A percentile compares a stretch with the other conserved stretches of the same genome.
Evolutionary conservation across 345 rosid species (phyloP).

Genomic region (Corymbia maculata): DNA sequence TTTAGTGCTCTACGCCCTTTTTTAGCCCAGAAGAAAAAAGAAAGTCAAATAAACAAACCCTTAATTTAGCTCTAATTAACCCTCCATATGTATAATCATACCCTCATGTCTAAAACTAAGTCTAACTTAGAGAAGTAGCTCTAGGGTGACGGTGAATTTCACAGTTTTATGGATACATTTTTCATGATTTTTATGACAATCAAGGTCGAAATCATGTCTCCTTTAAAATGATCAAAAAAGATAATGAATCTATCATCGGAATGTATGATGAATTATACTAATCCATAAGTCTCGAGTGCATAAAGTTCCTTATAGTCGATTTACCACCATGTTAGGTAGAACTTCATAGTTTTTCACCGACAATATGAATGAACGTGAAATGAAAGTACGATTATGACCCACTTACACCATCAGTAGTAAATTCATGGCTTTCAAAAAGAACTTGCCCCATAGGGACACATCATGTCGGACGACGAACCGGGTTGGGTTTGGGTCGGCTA

Average conservation of each 20-base stretch:
- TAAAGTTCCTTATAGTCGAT: background rate
- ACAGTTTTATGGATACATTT: rapidly evolving
- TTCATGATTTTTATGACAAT: background rate
- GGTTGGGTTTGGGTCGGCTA: background rate
- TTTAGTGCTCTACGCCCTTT: background rate
- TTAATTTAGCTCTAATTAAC: background rate
- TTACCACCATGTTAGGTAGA: background rate
- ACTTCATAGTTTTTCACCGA: background rate
- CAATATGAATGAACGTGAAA: background rate
- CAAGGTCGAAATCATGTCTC: rapidly evolving
- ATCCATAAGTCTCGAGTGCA: rapidly evolving
- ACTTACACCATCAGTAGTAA: background rate
- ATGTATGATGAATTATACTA: background rate
- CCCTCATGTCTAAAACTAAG: background rate
- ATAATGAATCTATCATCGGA: rapidly evolving
- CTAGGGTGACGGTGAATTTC: background rate
- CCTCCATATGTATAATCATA: background rate
- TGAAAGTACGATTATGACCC: background rate
- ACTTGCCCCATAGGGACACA: background rate
- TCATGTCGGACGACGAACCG: background rate
- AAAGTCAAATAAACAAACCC: background rate
- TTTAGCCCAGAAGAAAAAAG: background rate
- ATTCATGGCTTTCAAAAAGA: background rate
- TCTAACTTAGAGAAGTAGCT: background rate
- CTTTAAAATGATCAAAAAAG: rapidly evolving